These are phyloP conservation scores for Rhynchospora pubera DNA, from an alignment of 176 grass and related monocot species.

Conservation along the genomic window DNA sequence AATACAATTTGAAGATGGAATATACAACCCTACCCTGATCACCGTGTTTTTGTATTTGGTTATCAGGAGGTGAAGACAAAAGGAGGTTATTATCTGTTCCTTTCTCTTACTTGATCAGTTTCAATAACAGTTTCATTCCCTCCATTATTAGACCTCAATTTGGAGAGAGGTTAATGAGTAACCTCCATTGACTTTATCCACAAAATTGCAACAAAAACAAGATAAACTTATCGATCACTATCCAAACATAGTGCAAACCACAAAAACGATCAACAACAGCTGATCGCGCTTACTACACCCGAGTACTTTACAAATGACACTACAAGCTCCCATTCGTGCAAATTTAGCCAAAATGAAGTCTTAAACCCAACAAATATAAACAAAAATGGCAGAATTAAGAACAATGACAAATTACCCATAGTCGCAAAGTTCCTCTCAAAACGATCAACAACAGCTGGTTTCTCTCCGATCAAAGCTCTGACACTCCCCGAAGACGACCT, in stretches of 20 bases:
- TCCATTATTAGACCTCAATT: neutral
- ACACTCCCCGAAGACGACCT: neutral
- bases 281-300: neutral
- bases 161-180: neutral
- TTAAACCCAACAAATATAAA: neutral
- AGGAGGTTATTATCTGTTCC: neutral
- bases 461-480: conserved; percentile 41
- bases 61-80: neutral
- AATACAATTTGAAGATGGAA: neutral
- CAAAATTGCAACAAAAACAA: neutral
- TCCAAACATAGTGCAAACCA: neutral
- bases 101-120: neutral
- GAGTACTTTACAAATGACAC: neutral
- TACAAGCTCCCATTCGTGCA: neutral
- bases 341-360: neutral
- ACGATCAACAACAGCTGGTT: conserved; percentile 30
- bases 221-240: neutral
- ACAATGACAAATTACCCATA: conserved; percentile 33
- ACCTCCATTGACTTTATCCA: neutral
- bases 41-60: neutral
- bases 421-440: conserved; percentile 64
- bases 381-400: neutral
- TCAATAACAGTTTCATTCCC: neutral
- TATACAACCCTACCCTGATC: neutral
- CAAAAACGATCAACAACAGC: neutral